Percentiles rank a stretch among this genome's conserved stretches.
These are phyloP conservation scores for Jaminaea rosea DNA, from an alignment of 1,284 basidiomycete species.

Conservation along the genomic window DNA sequence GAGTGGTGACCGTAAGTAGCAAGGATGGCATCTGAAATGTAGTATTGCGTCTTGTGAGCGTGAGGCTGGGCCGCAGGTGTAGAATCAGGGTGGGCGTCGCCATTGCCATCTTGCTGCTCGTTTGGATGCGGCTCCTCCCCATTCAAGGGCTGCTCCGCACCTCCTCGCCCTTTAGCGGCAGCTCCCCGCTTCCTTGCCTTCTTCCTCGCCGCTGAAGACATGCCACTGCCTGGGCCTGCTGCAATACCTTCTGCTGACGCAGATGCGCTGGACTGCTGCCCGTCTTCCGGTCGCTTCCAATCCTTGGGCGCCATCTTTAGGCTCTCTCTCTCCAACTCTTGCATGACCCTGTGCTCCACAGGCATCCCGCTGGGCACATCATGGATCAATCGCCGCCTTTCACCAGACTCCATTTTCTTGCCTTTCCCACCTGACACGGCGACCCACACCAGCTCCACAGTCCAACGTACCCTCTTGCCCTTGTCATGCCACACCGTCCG, in stretches of 20 bases:
- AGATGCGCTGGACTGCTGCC: no score
- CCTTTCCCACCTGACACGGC: neutral
- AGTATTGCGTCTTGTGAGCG: neutral
- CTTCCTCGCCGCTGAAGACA: no score
- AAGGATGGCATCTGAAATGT: neutral
- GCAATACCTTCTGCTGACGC: neutral
- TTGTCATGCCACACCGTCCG: conserved; percentile 2
- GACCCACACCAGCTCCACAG: neutral
- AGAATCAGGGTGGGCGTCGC: neutral
- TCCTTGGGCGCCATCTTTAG: neutral
- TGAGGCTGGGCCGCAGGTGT: neutral
- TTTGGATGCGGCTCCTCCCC: neutral
- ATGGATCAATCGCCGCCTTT: no score
- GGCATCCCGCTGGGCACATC: neutral
- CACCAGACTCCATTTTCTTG: neutral
- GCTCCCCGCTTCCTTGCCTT: no score
- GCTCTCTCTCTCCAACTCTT: neutral
- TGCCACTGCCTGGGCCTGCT: neutral
- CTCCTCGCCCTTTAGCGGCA: no score
- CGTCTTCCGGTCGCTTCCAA: neutral
- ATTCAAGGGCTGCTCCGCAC: no score
- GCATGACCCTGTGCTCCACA: neutral
- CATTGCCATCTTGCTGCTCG: neutral
- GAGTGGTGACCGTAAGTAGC: neutral
- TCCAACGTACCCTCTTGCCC: neutral